Percentiles rank a stretch among this genome's conserved stretches.
Evolutionary conservation across 2,329 filamentous ascomycete genomes (phyloP).

Genomic region (Colletotrichum cordylinicola): DNA sequence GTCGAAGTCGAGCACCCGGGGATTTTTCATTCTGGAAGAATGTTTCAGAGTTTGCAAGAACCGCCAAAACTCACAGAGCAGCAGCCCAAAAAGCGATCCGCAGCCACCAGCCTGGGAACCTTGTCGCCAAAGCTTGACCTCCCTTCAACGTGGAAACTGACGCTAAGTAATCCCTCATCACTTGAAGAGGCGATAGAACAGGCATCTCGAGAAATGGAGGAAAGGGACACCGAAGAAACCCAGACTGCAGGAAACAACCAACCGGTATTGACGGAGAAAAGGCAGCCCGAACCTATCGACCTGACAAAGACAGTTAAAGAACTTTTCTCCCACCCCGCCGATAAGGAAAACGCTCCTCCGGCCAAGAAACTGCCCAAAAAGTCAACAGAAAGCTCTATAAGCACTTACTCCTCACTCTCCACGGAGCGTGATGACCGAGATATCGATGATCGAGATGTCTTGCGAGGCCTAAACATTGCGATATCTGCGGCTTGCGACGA

Average conservation of each 20-base stretch:
- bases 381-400: background rate
- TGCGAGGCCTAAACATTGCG: constrained; percentile 60
- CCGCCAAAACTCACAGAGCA: background rate
- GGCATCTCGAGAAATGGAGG: constrained; percentile 30
- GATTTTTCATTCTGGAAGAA: background rate
- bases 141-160: constrained; percentile 33
- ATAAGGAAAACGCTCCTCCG: background rate
- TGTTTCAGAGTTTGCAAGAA: background rate
- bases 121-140: constrained; percentile 25
- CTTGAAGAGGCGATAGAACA: constrained; percentile 35
- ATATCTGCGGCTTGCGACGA: constrained; percentile 62
- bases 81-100: background rate
- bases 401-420: constrained; percentile 19
- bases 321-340: background rate
- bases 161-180: constrained; percentile 32
- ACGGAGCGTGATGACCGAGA: constrained; percentile 40
- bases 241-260: background rate
- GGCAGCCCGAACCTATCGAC: background rate
- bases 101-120: background rate
- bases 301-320: background rate
- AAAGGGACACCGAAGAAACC: constrained; percentile 22
- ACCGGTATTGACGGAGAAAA: background rate
- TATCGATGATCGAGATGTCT: constrained; percentile 56
- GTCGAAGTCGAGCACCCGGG: background rate
- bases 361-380: background rate